Base-by-base conservation (phyloP, 768 basidiomycete genomes). In the Sarcodon aspratus region DNA sequence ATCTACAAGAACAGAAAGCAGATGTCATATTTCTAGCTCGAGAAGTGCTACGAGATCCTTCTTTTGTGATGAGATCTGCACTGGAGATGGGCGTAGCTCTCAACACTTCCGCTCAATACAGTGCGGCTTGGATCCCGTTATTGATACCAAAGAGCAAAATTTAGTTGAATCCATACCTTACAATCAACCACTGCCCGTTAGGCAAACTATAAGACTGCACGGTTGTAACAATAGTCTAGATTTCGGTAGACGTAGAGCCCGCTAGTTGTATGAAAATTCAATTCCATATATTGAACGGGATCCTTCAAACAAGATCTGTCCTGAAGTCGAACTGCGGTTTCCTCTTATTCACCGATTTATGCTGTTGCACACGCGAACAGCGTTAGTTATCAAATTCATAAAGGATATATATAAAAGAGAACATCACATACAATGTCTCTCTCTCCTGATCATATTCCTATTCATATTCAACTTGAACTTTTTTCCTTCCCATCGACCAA, bases 21-120 rank as follows among this genome's bases (percentile, higher is more conserved):
- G 85, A 91, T 57, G 74, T 83, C 3, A 67, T 86, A 15, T 73
- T 78, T 50, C 63, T 86, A 27, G 86, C 80, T 3, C 69, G 88
- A 45, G 81, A 82, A 56, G 64, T 88, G 7, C 56, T 89, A 49
- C 66, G 82, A 38, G 71, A 78, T 55, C 80, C 81, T 13, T 79
- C 84, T 57, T 86, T 80, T 74, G 66, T 75, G 3, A 57, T 86
- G 15, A 54, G 59, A 8, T 80, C 83, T 12, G 87, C 88, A 0
- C 61, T 75, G 52, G 69, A 74, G 60, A 67, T 91, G 6, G 79
- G 78, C 17, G 73, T 75, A 7, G 72, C 73, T 1, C 73, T 85
- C n/a, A 80, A 81, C 55, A 70, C 80, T 2, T 81, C 86, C 1
- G 78, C 76, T 45, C 85, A 90, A 57, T 87, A 85, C 58, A 80